These are phyloP conservation scores for Lepidium africanum DNA, from an alignment of 345 rosid species.

Conservation along the genomic window DNA sequence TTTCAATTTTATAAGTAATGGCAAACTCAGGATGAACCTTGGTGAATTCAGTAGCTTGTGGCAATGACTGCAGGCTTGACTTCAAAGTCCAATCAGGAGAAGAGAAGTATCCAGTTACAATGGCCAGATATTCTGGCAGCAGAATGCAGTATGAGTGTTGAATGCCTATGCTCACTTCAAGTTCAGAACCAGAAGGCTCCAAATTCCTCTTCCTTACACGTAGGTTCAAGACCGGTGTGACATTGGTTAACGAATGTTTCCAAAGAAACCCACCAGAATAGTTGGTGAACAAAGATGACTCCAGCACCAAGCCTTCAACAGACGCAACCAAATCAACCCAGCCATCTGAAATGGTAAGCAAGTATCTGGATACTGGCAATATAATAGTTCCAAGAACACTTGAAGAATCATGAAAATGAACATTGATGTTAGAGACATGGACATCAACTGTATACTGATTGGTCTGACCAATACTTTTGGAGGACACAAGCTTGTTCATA, in stretches of 20 bases:
- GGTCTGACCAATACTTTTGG: constrained; percentile 24
- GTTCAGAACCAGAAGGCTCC: constrained; percentile 38
- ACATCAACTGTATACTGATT: constrained; percentile 37
- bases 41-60: constrained; percentile 18
- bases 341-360: constrained; percentile 39
- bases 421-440: constrained; percentile 40
- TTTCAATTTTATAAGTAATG: constrained; percentile 57
- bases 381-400: constrained; percentile 58
- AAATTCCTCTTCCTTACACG: constrained; percentile 48
- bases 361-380: constrained; percentile 41
- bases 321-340: constrained; percentile 62
- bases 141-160: constrained; percentile 77
- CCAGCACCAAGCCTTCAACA: constrained; percentile 50
- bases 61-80: constrained; percentile 30
- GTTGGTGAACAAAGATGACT: constrained; percentile 59
- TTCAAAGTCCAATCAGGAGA: constrained; percentile 67
- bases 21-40: constrained; percentile 18
- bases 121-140: constrained; percentile 66
- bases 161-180: constrained; percentile 77
- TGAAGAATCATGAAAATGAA: constrained; percentile 83
- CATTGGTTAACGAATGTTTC: constrained; percentile 49
- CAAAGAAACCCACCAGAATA: constrained; percentile 51
- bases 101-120: constrained; percentile 76
- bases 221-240: constrained; percentile 58
- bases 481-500: constrained; percentile 20